Base-by-base conservation (phyloP, 345 rosid species). In the Euphorbia tirucalli region DNA sequence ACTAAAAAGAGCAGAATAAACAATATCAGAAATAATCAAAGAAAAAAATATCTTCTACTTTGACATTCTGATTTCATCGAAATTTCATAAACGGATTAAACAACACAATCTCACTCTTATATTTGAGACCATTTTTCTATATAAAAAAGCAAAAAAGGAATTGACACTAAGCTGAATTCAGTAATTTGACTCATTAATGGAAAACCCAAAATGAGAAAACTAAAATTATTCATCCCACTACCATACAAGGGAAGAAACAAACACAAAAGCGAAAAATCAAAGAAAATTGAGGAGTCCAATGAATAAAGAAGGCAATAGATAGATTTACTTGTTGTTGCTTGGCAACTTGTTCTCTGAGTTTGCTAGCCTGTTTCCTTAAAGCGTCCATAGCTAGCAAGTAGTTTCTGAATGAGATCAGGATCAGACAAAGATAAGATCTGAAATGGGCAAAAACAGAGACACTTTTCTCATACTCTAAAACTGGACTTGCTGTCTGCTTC, bases 321-420 rank as follows among this genome's bases (percentile, higher is more conserved):
- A 69, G 30, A 46, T 61, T 71, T 69, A 87, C 91, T 80, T 85
- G 87, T 59, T 93, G 98, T 58, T 93, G 98, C 83, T 93, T 93
- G 22, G 98, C 96, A 46, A 93, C 97, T 86, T 93, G 98, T 54
- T 93, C 98, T 68, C 92, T 83, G 79, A 93, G 79, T 88, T 89
- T 91, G 86, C 89, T 84, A 73, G 98, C 98, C 83, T 93, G 98
- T 72, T 87, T 91, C 82, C 97, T 86, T 71, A 93, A 81, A 7
- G 94, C 90, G 75, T 93, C 98, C 98, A 93, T 93, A 60, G 39
- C 61, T 48, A n/a, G n/a, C n/a, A n/a, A n/a, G n/a, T 37, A 3
- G 41, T 11, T 41, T 41, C 44, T 13, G 14, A 46, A 46, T 46
- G 18, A 46, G 52, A 46, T 46, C 28, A 7, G 39, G 69, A 65